These are phyloP conservation scores for Venustampulla echinocandica DNA, from an alignment of 495 filamentous ascomycete genomes.

Conservation along the genomic window DNA sequence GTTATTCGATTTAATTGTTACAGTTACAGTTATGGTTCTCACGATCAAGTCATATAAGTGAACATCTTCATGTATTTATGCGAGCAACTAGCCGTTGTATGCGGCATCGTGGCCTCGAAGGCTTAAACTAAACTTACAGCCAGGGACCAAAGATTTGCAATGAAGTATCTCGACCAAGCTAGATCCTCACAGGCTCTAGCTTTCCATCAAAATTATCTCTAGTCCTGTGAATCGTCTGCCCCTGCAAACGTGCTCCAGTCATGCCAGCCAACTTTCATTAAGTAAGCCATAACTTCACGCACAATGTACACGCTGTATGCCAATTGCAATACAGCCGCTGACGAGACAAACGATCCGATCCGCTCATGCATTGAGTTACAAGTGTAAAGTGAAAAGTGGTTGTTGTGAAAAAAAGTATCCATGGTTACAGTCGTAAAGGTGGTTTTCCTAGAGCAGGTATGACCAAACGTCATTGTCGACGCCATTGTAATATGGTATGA, in stretches of 20 bases:
- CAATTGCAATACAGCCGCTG: conserved; percentile 17
- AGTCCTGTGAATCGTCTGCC: background rate
- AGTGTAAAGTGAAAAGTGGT: conserved; percentile 14
- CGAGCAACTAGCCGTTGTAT: conserved; percentile 2
- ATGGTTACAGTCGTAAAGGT: background rate
- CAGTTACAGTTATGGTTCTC: background rate
- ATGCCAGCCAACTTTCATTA: conserved; percentile 9
- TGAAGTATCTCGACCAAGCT: conserved; percentile 3
- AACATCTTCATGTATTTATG: conserved; percentile 16
- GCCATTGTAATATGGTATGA: background rate
- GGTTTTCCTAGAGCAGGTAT: background rate
- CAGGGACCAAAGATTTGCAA: conserved; percentile 12
- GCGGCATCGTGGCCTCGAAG: conserved; percentile 3
- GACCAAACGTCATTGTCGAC: background rate
- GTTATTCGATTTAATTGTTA: background rate
- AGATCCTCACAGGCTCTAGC: conserved; percentile 4
- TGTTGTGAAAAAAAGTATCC: conserved; percentile 13
- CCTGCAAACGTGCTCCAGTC: conserved; percentile 4
- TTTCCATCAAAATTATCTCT: conserved; percentile 1
- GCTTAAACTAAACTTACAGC: conserved; percentile 8
- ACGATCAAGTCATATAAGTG: background rate
- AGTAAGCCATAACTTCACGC: conserved; percentile 8
- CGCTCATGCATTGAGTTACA: conserved; percentile 20
- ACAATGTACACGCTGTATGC: conserved; percentile 21
- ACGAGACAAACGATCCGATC: conserved; percentile 16